phyloP scores from a whole-genome alignment of 106 monocot genomes.

The Phalaenopsis equestris region DNA sequence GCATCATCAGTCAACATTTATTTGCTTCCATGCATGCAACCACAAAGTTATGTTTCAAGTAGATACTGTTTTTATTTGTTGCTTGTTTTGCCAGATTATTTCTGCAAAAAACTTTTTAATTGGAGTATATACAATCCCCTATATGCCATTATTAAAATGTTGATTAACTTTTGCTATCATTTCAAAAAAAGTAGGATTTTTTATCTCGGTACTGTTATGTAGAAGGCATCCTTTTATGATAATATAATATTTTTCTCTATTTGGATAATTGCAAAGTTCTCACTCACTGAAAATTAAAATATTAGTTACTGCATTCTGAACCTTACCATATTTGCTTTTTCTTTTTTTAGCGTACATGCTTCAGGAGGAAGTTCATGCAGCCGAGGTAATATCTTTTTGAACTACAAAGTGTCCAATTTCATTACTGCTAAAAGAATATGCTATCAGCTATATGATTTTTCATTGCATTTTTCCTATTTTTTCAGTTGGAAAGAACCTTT shows the following conservation, averaged over 20 bases:
- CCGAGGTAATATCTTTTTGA: constrained; percentile 49
- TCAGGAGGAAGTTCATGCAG: constrained; percentile 80
- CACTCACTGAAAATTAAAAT: constrained; percentile 1
- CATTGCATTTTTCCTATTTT: neutral
- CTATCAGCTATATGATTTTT: neutral
- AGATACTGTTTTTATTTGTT: neutral
- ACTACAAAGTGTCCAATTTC: neutral
- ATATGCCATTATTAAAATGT: neutral
- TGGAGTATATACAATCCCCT: neutral
- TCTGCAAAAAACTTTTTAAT: neutral
- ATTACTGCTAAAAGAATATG: neutral
- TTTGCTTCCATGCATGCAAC: neutral
- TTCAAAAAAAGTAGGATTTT: neutral
- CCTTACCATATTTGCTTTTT: neutral
- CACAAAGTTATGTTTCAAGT: neutral
- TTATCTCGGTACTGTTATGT: neutral
- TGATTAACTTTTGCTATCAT: neutral
- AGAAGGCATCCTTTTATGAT: neutral
- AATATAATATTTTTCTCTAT: neutral
- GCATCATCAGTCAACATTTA: neutral
- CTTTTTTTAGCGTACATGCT: constrained; percentile 64
- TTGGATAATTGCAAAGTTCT: neutral
- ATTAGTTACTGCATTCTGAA: neutral
- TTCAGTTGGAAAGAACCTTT: constrained; percentile 85
- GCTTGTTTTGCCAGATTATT: neutral